A percentile compares a stretch with the other conserved stretches of the same genome.
phyloP scores from a whole-genome alignment of 257 asterid genomes.

The Ballota nigra region DNA sequence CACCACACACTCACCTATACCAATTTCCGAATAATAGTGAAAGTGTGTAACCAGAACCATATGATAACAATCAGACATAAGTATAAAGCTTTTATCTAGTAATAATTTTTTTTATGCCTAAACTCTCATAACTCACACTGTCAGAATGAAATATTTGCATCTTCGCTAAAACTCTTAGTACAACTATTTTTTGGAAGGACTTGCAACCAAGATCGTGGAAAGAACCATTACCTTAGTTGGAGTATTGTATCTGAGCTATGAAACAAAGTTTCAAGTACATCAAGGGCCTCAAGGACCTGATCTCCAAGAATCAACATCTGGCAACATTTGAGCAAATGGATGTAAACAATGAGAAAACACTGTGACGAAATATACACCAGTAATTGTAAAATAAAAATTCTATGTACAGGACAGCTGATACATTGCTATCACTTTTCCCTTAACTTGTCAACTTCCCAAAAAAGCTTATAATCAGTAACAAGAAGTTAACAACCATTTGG shows the following conservation, averaged over 20 bases:
- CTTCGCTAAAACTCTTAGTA: neutral
- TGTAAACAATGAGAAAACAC: neutral
- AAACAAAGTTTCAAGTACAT: slow-evolving; percentile 50
- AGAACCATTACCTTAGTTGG: slow-evolving; percentile 56
- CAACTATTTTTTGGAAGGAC: neutral
- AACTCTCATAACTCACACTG: neutral
- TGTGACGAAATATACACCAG: neutral
- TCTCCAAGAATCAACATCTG: slow-evolving; percentile 90
- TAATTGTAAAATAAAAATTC: neutral
- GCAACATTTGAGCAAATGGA: slow-evolving; percentile 22
- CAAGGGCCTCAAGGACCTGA: slow-evolving; percentile 74
- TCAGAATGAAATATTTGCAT: neutral
- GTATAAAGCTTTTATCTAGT: neutral
- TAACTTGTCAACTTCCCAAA: neutral
- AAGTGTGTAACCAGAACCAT: neutral
- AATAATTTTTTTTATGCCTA: neutral
- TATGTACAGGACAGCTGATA: neutral
- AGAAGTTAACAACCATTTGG: neutral
- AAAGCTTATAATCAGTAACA: neutral
- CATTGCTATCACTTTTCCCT: neutral
- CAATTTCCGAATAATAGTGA: neutral
- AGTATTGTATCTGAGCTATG: slow-evolving; percentile 41
- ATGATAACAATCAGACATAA: slow-evolving; percentile 1
- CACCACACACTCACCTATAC: neutral
- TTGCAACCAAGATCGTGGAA: neutral